A percentile compares a stretch with the other conserved stretches of the same genome.
Evolutionary conservation across 2,329 filamentous ascomycete species (phyloP).

Genomic region (Geosmithia flava): DNA sequence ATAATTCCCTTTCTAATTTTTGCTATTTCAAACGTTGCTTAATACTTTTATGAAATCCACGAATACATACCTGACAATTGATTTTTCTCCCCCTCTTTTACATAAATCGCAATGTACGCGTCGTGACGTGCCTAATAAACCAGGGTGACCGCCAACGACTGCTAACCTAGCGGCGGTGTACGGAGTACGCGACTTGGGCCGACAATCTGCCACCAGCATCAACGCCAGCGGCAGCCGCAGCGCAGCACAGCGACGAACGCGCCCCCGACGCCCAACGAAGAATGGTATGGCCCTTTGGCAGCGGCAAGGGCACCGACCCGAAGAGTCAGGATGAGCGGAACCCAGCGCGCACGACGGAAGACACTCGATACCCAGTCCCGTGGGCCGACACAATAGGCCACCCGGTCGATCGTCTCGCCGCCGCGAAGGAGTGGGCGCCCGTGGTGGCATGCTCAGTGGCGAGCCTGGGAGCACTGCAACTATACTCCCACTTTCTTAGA

Average conservation of each 20-base stretch:
- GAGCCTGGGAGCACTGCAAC: constrained; percentile 23
- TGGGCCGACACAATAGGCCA: constrained; percentile 25
- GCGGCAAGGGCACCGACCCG: constrained; percentile 1
- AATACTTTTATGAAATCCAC: no score
- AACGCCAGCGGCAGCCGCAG: background rate
- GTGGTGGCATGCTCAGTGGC: constrained; percentile 22
- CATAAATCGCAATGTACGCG: no score
- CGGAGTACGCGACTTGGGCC: background rate
- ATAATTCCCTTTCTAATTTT: no score
- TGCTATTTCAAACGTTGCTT: no score
- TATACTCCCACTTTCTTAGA: constrained; percentile 69
- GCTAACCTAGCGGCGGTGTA: background rate
- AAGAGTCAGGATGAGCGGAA: constrained; percentile 5
- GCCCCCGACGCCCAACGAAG: constrained; percentile 6
- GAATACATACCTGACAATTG: no score
- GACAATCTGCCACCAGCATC: background rate
- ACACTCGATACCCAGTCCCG: constrained; percentile 13
- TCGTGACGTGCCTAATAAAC: background rate
- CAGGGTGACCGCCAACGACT: background rate
- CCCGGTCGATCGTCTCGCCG: constrained; percentile 15
- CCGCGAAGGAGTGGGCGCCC: constrained; percentile 26
- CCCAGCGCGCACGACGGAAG: background rate
- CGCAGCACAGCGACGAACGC: background rate
- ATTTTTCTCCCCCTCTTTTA: no score
- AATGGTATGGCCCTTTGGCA: constrained; percentile 28